Percentiles rank a stretch among this genome's conserved stretches.
phyloP scores from a whole-genome alignment of 2,329 filamentous ascomycete species.

The Stylonectria norvegica region DNA sequence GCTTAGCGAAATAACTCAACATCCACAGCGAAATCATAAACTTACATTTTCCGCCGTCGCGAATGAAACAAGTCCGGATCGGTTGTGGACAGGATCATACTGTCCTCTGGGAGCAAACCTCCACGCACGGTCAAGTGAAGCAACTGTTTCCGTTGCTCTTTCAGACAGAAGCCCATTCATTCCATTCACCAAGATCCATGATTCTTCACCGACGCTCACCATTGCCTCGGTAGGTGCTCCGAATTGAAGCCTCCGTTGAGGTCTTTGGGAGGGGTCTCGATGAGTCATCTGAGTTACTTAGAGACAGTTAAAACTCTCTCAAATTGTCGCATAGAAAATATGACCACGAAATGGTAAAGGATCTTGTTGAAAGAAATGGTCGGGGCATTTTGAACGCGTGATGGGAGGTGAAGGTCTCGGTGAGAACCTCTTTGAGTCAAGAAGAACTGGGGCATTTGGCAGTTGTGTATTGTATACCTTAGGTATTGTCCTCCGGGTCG shows the following conservation, averaged over 20 bases:
- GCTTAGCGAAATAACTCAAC: neutral
- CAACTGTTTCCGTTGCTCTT: conserved; percentile 23
- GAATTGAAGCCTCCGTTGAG: neutral
- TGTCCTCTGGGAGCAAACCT: conserved; percentile 30
- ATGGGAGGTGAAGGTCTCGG: too few species aligned
- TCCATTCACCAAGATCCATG: neutral
- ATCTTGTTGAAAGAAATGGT: too few species aligned
- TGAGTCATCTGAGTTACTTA: conserved; percentile 3
- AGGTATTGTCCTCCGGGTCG: too few species aligned
- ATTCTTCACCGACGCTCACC: too few species aligned
- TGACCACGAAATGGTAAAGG: too few species aligned
- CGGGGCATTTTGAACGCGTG: too few species aligned
- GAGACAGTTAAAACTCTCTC: conserved; percentile 3
- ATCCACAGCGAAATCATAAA: neutral
- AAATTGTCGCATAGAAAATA: conserved; percentile 2
- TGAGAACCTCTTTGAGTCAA: too few species aligned
- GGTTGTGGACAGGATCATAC: conserved; percentile 39
- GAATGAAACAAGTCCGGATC: conserved; percentile 44
- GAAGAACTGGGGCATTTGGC: too few species aligned
- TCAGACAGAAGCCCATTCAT: conserved; percentile 19
- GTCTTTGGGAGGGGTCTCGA: conserved; percentile 2
- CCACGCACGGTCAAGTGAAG: conserved; percentile 29
- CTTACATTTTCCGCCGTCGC: conserved; percentile 46
- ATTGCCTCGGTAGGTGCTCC: neutral
- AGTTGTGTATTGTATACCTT: too few species aligned